Evolutionary conservation across 108 stramenopile species (phyloP), one percentile per base, ranked within the genome.

Genomic region (Poteriospumella lacustris): DNA sequence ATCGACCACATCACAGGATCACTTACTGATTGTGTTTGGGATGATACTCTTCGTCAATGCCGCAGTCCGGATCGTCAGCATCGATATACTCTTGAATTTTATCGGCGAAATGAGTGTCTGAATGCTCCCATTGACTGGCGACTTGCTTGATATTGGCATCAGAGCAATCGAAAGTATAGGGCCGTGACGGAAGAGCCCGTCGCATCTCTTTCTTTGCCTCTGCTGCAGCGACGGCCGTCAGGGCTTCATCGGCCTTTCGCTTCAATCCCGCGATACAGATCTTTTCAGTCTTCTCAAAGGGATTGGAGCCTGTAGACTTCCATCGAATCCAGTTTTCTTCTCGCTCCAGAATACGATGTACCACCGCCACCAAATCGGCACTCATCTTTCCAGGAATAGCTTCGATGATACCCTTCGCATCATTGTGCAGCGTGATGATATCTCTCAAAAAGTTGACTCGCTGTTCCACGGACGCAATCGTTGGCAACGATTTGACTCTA

Each of bases 11-110:
- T 12, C 12, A 67, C 9, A 33, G 19, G 19, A 9, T 40, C 9
- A 40, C 70, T 73, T 56, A 73, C 70, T 44, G 43, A 42, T 73
- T 31, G 31, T 73, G 70, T 56, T 73, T 73, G n/a, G 70, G 70
- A 24, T 73, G 70, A 42, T 73, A 73, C 36, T 73, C 70, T 29
- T 73, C 70, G 26, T 39, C 70, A 42, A 73, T 73, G 28, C 70
- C 70, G 36, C 9, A 3, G 3, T 73, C 70, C 28, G 70, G 70
- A 42, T 73, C 70, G 12, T 73, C 70, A 42, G 70, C 70, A 44
- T 73, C 70, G 3, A 73, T 5, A 73, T 73, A 73, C 31, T 73
- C 52, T 56, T 56, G 52, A 15, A 56, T 19, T 24, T 56, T 15
- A 56, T 56, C 52, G 15, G 15, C 52, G 24, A 56, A 56, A 56